These are phyloP conservation scores for Arctium lappa DNA, from an alignment of 129 eudicot genomes.

Conservation along the genomic window DNA sequence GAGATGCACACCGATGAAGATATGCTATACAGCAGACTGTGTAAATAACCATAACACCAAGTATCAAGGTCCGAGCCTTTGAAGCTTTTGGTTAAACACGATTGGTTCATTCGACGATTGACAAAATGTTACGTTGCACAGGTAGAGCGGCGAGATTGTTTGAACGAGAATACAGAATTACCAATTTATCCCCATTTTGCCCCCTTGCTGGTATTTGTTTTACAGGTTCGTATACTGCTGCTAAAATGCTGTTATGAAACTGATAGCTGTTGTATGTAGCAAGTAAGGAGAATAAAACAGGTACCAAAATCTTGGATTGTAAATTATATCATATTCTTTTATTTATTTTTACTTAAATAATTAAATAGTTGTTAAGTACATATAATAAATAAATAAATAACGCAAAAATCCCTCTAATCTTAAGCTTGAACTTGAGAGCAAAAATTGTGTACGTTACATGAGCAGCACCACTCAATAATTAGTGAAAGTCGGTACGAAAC, in stretches of 20 bases:
- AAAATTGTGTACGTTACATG: neutral
- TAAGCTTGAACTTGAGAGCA: neutral
- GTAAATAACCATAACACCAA: neutral
- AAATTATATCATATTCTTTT: neutral
- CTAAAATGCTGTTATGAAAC: neutral
- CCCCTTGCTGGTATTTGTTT: neutral
- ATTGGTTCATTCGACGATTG: neutral
- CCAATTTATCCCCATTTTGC: neutral
- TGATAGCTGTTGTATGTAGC: neutral
- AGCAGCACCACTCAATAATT: neutral
- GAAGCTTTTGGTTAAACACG: neutral
- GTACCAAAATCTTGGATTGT: neutral
- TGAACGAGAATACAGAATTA: neutral
- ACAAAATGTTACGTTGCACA: neutral
- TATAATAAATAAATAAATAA: neutral
- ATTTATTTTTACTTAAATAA: neutral
- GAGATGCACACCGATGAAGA: conserved; percentile 37
- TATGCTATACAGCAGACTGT: neutral
- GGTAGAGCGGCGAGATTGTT: neutral
- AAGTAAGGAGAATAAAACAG: neutral
- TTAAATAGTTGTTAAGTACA: neutral
- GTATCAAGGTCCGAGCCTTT: neutral
- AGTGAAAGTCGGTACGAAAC: neutral
- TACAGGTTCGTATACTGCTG: neutral
- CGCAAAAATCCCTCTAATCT: neutral